Percentiles rank a stretch among this genome's conserved stretches.
Conservation (phyloP, 345 rosid genomes). For the Draba incana region DNA sequence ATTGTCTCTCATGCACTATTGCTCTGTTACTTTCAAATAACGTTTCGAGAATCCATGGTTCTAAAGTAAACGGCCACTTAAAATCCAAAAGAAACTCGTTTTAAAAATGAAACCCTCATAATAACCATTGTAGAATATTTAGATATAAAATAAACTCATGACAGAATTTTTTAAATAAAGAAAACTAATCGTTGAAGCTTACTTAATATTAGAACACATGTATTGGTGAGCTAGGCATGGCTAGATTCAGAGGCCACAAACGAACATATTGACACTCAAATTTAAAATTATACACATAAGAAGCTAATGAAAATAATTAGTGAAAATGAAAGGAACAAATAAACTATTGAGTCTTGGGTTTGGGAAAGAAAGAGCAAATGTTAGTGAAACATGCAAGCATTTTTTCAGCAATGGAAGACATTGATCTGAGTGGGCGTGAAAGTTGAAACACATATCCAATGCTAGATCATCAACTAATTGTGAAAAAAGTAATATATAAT, state of each 20-base stretch:
- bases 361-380: conserved; percentile 37
- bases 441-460: neutral
- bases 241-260: conserved; percentile 7
- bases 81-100: conserved; percentile 3
- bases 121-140: neutral
- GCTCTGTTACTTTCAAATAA: too few relatives aligned
- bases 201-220: neutral
- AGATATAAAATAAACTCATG: neutral
- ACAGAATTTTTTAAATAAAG: neutral
- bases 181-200: too few relatives aligned
- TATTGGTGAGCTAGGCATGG: conserved; percentile 1
- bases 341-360: conserved; percentile 33
- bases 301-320: neutral
- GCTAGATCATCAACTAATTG: neutral
- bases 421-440: conserved; percentile 29
- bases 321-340: conserved; percentile 26
- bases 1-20: too few relatives aligned
- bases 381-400: conserved; percentile 43
- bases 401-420: conserved; percentile 38
- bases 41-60: neutral
- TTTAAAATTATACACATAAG: neutral
- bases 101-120: neutral
- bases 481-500: neutral
- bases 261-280: neutral
- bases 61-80: neutral